Evolutionary conservation across 2,329 filamentous ascomycete genomes (phyloP).

Genomic region (Paraphaeosphaeria minitans): DNA sequence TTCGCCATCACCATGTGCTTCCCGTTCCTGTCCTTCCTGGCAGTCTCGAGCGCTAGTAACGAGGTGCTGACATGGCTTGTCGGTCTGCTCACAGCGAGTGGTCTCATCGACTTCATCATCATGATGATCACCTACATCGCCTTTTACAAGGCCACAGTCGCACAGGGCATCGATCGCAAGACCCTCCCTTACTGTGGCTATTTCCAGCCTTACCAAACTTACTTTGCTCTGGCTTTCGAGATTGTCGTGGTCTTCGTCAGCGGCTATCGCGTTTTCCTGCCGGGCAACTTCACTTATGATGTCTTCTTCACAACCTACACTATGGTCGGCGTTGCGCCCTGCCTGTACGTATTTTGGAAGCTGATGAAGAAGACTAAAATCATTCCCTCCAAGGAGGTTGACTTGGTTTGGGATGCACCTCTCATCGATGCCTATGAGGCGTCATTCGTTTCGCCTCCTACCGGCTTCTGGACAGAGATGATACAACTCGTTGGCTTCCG

Average conservation of each 20-base stretch:
- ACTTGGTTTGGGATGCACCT: conserved; percentile 51
- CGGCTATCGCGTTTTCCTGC: conserved; percentile 60
- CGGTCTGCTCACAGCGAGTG: conserved; percentile 72
- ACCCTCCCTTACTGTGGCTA: conserved; percentile 54
- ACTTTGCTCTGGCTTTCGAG: conserved; percentile 55
- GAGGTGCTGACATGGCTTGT: conserved; percentile 76
- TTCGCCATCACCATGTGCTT: conserved; percentile 70
- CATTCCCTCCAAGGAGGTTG: conserved; percentile 58
- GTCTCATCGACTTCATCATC: conserved; percentile 54
- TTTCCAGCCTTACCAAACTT: conserved; percentile 59
- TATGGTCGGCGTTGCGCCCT: conserved; percentile 55
- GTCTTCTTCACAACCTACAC: conserved; percentile 63
- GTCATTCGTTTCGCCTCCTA: conserved; percentile 49
- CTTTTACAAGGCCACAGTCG: conserved; percentile 59
- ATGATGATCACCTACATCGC: conserved; percentile 64
- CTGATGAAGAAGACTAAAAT: conserved; percentile 63
- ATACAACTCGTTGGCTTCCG: conserved; percentile 41
- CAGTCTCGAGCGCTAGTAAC: conserved; percentile 68
- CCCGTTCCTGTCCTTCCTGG: conserved; percentile 73
- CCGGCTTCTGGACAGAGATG: conserved; percentile 46
- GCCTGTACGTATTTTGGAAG: conserved; percentile 67
- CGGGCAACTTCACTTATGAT: conserved; percentile 52
- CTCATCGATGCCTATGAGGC: conserved; percentile 47
- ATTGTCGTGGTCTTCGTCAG: conserved; percentile 58
- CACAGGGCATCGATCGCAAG: conserved; percentile 56